Evolutionary conservation across 768 basidiomycete species (phyloP).

Genomic region (Amanita pallidorosea): DNA sequence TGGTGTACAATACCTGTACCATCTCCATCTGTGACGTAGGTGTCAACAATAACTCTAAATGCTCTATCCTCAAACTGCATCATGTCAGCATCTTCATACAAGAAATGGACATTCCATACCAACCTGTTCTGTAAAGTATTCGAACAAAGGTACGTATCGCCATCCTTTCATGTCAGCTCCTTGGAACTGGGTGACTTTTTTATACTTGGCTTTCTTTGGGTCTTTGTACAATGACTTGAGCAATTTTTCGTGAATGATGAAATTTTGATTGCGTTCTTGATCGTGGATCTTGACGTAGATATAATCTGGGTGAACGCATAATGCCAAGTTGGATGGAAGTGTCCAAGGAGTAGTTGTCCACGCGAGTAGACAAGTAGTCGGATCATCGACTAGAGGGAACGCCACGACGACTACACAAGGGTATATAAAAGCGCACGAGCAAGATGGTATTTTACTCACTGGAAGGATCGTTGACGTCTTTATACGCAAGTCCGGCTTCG

Average conservation of each 20-base stretch:
- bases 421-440: background rate
- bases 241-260: constrained; percentile 84
- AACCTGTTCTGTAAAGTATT: constrained; percentile 94
- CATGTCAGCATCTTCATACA: background rate
- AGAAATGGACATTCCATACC: background rate
- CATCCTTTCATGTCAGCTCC: constrained; percentile 93
- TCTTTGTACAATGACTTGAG: constrained; percentile 90
- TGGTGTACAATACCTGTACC: constrained; percentile 99
- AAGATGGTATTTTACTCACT: constrained; percentile 29
- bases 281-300: constrained; percentile 97
- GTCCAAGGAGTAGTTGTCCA: constrained; percentile 99
- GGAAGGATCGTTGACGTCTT: constrained; percentile 90
- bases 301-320: constrained; percentile 95
- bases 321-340: constrained; percentile 85
- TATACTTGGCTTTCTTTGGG: constrained; percentile 93
- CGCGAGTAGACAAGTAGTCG: constrained; percentile 78
- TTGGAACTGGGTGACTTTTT: constrained; percentile 79
- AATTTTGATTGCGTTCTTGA: constrained; percentile 74
- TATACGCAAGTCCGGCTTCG: constrained; percentile 87
- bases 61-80: constrained; percentile 81
- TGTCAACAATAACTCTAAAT: constrained; percentile 81
- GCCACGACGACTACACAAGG: constrained; percentile 64
- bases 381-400: constrained; percentile 91
- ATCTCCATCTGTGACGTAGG: constrained; percentile 86
- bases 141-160: constrained; percentile 91